Percentiles rank a stretch among this genome's conserved stretches.
Conservation (phyloP, 2,329 filamentous ascomycete species). For the Aspergillaceae sp. region DNA sequence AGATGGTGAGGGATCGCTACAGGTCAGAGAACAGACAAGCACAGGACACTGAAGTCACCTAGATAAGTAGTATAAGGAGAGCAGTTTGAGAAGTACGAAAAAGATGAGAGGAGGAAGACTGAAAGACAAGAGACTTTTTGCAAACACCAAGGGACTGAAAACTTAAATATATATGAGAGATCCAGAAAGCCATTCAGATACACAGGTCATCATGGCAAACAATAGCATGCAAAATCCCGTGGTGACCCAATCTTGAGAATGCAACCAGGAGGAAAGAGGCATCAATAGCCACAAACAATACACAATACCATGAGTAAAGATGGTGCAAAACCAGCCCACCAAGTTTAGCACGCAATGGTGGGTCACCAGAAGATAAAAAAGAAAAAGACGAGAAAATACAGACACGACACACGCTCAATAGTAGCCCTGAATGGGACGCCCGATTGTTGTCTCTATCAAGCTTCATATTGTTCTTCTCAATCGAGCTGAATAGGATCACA, state of each 20-base stretch:
- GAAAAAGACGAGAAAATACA: neutral
- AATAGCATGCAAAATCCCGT: slow-evolving; percentile 1
- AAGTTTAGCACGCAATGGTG: neutral
- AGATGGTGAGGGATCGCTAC: too few relatives aligned
- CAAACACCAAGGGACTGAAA: too few relatives aligned
- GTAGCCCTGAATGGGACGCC: neutral
- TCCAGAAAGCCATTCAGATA: neutral
- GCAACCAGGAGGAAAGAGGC: neutral
- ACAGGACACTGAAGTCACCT: too few relatives aligned
- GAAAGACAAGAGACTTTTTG: neutral
- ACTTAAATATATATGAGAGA: neutral
- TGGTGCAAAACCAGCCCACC: neutral
- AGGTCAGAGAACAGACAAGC: neutral
- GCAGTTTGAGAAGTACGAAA: neutral
- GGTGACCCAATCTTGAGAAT: neutral
- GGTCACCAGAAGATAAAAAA: neutral
- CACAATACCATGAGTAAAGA: neutral
- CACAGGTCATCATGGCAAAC: neutral
- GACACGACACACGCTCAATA: neutral
- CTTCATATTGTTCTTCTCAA: slow-evolving; percentile 12
- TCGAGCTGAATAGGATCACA: slow-evolving; percentile 13
- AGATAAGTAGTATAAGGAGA: neutral
- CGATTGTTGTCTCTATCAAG: neutral
- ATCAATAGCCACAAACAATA: neutral
- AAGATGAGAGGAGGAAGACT: neutral